These are phyloP conservation scores for Trichoderma breve DNA, from an alignment of 2,329 filamentous ascomycete genomes.

Conservation along the genomic window DNA sequence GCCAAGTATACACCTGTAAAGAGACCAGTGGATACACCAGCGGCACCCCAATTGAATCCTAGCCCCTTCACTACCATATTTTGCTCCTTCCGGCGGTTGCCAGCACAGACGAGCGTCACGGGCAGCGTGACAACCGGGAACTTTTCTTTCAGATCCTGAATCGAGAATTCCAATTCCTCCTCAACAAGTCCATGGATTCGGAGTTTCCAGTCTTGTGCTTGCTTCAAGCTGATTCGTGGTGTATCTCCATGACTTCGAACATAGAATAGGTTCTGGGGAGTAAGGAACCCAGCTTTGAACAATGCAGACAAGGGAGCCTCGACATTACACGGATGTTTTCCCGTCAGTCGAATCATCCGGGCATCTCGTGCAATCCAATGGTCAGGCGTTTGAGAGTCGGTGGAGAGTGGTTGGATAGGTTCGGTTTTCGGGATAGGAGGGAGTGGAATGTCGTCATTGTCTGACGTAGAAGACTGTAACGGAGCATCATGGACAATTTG, in stretches of 20 bases:
- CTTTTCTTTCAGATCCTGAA: constrained; percentile 68
- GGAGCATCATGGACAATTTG: not conserved
- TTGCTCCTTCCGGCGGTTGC: constrained; percentile 89
- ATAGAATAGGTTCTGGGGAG: constrained; percentile 84
- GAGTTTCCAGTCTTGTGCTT: constrained; percentile 75
- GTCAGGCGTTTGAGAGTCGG: constrained; percentile 67
- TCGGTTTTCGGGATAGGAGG: not conserved
- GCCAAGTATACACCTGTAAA: constrained; percentile 79
- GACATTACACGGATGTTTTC: constrained; percentile 86
- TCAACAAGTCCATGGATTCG: constrained; percentile 81
- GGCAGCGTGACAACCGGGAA: constrained; percentile 84
- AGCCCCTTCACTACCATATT: constrained; percentile 88
- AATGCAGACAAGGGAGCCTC: constrained; percentile 78
- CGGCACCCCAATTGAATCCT: constrained; percentile 91
- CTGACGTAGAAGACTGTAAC: not conserved
- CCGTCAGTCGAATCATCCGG: constrained; percentile 80
- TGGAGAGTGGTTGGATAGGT: not conserved
- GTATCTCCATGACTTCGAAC: constrained; percentile 83
- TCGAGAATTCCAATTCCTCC: constrained; percentile 67
- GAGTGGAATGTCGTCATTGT: not conserved
- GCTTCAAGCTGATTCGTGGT: constrained; percentile 72
- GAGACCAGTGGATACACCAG: constrained; percentile 80
- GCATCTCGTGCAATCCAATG: constrained; percentile 75
- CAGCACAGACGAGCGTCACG: constrained; percentile 86
- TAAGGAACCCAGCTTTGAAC: constrained; percentile 80